Conservation (phyloP, 208 protist genomes). For the Jaenimonas drosophilae region DNA sequence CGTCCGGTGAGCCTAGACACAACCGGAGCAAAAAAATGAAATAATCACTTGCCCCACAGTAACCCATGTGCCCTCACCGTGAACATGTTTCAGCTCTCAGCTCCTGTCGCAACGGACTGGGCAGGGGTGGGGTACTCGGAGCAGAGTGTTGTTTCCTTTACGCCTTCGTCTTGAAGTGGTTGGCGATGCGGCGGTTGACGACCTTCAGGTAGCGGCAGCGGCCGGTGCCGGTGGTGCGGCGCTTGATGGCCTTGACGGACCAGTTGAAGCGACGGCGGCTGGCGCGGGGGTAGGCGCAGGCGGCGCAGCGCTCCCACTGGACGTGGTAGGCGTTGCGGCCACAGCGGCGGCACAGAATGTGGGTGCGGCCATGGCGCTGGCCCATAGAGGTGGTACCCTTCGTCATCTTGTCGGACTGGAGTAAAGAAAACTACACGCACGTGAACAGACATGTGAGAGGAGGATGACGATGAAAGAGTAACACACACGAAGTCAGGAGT, state of each 20-base stretch:
- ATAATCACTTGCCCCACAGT: too few relatives aligned
- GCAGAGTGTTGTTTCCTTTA: conserved; percentile 4
- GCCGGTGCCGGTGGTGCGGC: conserved; percentile 95
- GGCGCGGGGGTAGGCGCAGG: conserved; percentile 96
- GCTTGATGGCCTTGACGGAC: conserved; percentile 89
- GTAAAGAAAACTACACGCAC: conserved; percentile 9
- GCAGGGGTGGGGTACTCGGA: not conserved
- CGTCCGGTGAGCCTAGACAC: too few relatives aligned
- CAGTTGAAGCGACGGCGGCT: conserved; percentile 96
- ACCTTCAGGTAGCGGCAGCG: conserved; percentile 92
- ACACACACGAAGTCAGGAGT: not conserved
- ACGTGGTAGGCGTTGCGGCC: conserved; percentile 95
- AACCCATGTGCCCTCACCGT: too few relatives aligned
- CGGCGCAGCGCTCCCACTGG: conserved; percentile 96
- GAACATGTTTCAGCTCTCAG: too few relatives aligned
- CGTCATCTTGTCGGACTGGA: conserved; percentile 40
- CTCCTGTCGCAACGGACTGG: not conserved
- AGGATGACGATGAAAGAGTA: conserved; percentile 1
- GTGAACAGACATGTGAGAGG: not conserved
- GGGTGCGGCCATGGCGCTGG: conserved; percentile 80
- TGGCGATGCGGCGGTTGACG: conserved; percentile 89
- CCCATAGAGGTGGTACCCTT: conserved; percentile 78
- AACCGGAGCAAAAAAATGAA: not conserved
- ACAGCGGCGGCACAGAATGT: conserved; percentile 96
- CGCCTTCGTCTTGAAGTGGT: conserved; percentile 88